Evolutionary conservation across 768 basidiomycete genomes (phyloP), one percentile per base, ranked within the genome.

Genomic region (Kondoa subrosea): DNA sequence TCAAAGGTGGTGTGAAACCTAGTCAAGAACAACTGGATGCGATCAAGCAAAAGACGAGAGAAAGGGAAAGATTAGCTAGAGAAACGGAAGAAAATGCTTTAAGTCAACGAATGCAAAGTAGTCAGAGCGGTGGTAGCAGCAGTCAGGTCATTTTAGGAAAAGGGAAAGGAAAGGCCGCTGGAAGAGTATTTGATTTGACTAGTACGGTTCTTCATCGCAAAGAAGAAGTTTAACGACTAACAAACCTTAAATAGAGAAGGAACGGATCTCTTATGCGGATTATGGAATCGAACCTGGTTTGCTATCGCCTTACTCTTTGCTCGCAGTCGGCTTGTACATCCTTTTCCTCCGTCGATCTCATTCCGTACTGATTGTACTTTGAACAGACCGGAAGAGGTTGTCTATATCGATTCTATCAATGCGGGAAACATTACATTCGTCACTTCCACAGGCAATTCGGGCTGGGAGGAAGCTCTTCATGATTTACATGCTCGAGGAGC

Each of bases 381-480:
- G 25, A 60, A n/a, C 68, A 74, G 73, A 0, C 69, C 73, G 0
- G 12, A n/a, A 0, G 73, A 67, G 1, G 30, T 74, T 27, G 68
- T 74, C 31, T 69, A 70, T 57, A 71, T 74, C 67, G 67, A 56
- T 30, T 64, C 40, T 26, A 2, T 26, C 4, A 67, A 64, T 16
- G 66, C 69, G 25, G 4, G 27, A 3, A 2, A 8, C 12, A 68
- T 63, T 69, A 27, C n/a, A 31, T 74, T 72, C 56, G 40, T 66
- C 0, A 32, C 34, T 34, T 57, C 61, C 17, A 62, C 69, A 32
- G 61, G 65, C 25, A 72, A 72, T 0, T 67, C 70, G 21, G 75
- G 73, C 50, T 76, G 75, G 17, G 72, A 73, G 21, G 71, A 72
- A 1, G 75, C 75, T 1, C 75, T 77, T 27, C 31, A 66, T 16